A percentile compares a stretch with the other conserved stretches of the same genome.
phyloP scores from a whole-genome alignment of 179 eudicot species.

The Pouteria campechiana region DNA sequence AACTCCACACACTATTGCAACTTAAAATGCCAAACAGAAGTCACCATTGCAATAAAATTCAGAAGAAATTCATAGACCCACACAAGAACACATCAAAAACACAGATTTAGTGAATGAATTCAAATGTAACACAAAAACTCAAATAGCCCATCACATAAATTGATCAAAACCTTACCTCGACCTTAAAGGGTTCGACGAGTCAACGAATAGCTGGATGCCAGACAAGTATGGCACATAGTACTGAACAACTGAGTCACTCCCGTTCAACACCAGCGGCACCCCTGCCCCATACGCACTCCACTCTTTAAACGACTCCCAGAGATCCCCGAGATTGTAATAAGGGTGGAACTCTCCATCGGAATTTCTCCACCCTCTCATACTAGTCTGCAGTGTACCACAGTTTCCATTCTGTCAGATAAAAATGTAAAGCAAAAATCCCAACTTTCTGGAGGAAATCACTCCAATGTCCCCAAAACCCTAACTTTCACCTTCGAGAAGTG shows the following conservation, averaged over 20 bases:
- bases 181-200: conserved; percentile 22
- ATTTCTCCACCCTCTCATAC: conserved; percentile 21
- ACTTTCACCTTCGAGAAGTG: conserved; percentile 42
- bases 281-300: conserved; percentile 64
- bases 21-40: no score
- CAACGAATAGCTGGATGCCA: conserved; percentile 41
- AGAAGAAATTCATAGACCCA: no score
- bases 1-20: no score
- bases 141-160: neutral
- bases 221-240: conserved; percentile 56
- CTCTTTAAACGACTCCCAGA: conserved; percentile 54
- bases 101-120: neutral
- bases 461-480: neutral
- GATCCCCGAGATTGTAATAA: conserved; percentile 39
- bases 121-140: neutral
- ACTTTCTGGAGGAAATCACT: no score
- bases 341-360: conserved; percentile 19
- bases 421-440: no score
- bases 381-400: conserved; percentile 37
- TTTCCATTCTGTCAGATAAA: no score
- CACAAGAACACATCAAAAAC: neutral
- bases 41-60: no score
- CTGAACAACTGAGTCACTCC: conserved; percentile 38
- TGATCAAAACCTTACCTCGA: conserved; percentile 14
- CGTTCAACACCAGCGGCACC: conserved; percentile 43